A percentile compares a stretch with the other conserved stretches of the same genome.
Conservation (phyloP, 345 rosid genomes). For the Barbarea vulgaris region DNA sequence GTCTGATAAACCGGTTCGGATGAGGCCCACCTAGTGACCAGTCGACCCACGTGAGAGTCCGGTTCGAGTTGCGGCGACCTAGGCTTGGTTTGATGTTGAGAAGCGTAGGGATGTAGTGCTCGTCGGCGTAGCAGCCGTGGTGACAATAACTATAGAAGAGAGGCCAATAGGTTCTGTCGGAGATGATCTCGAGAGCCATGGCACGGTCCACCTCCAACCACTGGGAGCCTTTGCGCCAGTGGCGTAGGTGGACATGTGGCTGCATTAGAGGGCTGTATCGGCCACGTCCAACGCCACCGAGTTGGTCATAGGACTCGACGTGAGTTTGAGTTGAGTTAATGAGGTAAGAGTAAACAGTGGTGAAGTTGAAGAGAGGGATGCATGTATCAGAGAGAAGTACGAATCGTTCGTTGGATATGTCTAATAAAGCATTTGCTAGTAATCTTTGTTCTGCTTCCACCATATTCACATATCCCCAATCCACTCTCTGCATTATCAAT, state of each 20-base stretch:
- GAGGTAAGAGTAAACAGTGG: constrained; percentile 64
- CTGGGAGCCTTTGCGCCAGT: constrained; percentile 92
- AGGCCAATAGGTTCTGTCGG: constrained; percentile 59
- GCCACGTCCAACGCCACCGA: constrained; percentile 63
- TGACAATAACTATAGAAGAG: constrained; percentile 59
- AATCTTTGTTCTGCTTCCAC: constrained; percentile 85
- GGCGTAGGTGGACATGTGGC: constrained; percentile 49
- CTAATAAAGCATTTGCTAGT: constrained; percentile 77
- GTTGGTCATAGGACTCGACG: constrained; percentile 62
- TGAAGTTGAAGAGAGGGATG: constrained; percentile 81
- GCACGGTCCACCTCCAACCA: constrained; percentile 78
- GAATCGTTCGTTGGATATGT: constrained; percentile 68
- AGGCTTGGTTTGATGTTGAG: constrained; percentile 42
- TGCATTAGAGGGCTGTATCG: constrained; percentile 61
- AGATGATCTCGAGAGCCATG: constrained; percentile 61
- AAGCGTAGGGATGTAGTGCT: constrained; percentile 80
- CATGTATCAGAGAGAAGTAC: constrained; percentile 81
- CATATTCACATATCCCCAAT: constrained; percentile 81
- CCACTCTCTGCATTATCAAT: constrained; percentile 55
- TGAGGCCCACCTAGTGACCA: constrained; percentile 85
- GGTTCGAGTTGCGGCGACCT: constrained; percentile 52
- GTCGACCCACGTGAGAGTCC: constrained; percentile 81
- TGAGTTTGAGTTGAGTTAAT: constrained; percentile 51
- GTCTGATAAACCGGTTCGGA: constrained; percentile 53
- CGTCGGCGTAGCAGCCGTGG: constrained; percentile 66